Conservation (phyloP, 2,329 filamentous ascomycete genomes). For the Blastomyces gilchristii region DNA sequence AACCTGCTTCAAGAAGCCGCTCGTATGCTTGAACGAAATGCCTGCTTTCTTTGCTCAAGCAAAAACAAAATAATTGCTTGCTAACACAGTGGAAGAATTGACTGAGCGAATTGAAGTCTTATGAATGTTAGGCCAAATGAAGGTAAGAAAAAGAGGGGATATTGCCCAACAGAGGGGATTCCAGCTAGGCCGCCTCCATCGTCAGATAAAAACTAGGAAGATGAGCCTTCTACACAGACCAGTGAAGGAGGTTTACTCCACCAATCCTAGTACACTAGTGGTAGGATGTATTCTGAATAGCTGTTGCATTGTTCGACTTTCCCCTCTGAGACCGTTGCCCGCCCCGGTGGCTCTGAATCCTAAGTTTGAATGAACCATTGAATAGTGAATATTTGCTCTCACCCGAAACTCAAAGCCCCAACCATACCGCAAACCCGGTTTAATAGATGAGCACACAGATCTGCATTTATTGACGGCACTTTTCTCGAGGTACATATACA, state of each 20-base stretch:
- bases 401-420: background rate
- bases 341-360: background rate
- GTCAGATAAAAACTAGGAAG: background rate
- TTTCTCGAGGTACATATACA: background rate
- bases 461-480: background rate
- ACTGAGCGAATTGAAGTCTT: background rate
- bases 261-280: background rate
- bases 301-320: background rate
- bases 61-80: constrained; percentile 1
- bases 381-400: background rate
- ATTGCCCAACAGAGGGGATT: background rate
- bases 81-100: background rate
- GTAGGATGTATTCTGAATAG: background rate
- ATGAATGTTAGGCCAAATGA: background rate
- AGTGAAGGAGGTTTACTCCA: background rate
- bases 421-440: background rate
- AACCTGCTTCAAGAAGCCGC: constrained; percentile 6
- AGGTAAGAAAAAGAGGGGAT: background rate
- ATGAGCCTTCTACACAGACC: background rate
- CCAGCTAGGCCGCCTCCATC: background rate
- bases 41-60: constrained; percentile 1
- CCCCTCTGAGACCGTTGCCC: no score
- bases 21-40: background rate
- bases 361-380: no score
- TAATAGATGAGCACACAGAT: background rate